Percentiles rank a stretch among this genome's conserved stretches.
Conservation (phyloP, 148 eudicot species). For the Silene conica region DNA sequence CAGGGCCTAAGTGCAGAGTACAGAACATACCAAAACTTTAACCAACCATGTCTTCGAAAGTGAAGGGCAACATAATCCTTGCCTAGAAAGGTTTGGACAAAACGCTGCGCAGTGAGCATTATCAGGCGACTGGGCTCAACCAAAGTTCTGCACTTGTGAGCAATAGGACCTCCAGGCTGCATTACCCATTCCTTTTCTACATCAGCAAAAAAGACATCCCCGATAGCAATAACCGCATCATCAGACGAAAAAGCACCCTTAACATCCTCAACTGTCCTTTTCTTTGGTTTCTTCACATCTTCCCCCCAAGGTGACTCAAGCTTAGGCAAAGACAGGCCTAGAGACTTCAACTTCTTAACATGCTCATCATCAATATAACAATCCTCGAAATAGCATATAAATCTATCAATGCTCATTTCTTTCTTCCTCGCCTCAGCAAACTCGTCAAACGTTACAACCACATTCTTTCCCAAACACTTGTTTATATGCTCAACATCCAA, state of each 20-base stretch:
- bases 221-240: slow-evolving; percentile 80
- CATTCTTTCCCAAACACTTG: slow-evolving; percentile 77
- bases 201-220: slow-evolving; percentile 92
- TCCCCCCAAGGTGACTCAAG: slow-evolving; percentile 88
- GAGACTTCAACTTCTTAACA: slow-evolving; percentile 71
- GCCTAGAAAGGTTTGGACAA: slow-evolving; percentile 89
- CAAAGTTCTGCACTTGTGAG: slow-evolving; percentile 77
- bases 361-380: slow-evolving; percentile 83
- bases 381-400: slow-evolving; percentile 75
- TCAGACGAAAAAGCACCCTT: slow-evolving; percentile 59
- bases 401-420: slow-evolving; percentile 60
- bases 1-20: not conserved
- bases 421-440: slow-evolving; percentile 61
- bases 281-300: slow-evolving; percentile 77
- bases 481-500: slow-evolving; percentile 89
- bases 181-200: slow-evolving; percentile 86
- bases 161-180: slow-evolving; percentile 98
- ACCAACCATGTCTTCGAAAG: slow-evolving; percentile 92
- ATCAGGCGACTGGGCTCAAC: slow-evolving; percentile 90
- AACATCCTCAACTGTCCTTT: slow-evolving; percentile 61
- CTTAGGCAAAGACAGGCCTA: slow-evolving; percentile 74
- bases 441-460: slow-evolving; percentile 78
- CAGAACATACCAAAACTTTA: slow-evolving; percentile 78
- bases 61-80: slow-evolving; percentile 83
- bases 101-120: slow-evolving; percentile 88